Evolutionary conservation across 2,329 filamentous ascomycete genomes (phyloP).

Genomic region (Calonectria montana): DNA sequence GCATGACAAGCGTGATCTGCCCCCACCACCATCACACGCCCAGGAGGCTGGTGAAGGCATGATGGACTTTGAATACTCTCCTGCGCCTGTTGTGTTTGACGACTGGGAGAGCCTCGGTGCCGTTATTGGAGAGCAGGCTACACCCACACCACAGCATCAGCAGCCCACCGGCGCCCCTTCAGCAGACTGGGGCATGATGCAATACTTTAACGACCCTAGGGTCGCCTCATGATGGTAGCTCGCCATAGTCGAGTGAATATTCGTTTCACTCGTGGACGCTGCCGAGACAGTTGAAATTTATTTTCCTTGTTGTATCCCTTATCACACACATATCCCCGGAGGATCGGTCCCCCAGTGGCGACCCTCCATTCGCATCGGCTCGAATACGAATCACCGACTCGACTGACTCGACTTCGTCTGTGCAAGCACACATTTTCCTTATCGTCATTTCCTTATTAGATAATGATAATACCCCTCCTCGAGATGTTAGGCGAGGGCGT

Average conservation of each 20-base stretch:
- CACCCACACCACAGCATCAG: slow-evolving; percentile 37
- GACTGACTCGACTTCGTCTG: slow-evolving; percentile 21
- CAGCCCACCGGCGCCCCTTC: slow-evolving; percentile 31
- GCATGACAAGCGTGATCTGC: slow-evolving; percentile 52
- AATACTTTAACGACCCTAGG: slow-evolving; percentile 48
- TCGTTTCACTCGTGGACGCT: slow-evolving; percentile 32
- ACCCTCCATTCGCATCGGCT: slow-evolving; percentile 33
- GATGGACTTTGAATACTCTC: slow-evolving; percentile 59
- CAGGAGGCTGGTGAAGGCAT: slow-evolving; percentile 44
- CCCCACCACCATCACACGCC: slow-evolving; percentile 44
- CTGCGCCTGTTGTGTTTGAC: slow-evolving; percentile 52
- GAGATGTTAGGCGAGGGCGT: slow-evolving; percentile 44
- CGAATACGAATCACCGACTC: slow-evolving; percentile 23
- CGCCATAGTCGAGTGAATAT: slow-evolving; percentile 13
- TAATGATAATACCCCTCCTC: slow-evolving; percentile 50
- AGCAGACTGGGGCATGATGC: slow-evolving; percentile 49
- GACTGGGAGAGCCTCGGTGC: slow-evolving; percentile 56
- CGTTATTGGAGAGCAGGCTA: slow-evolving; percentile 46
- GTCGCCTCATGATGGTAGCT: slow-evolving; percentile 44
- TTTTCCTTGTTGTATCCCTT: slow-evolving; percentile 17
- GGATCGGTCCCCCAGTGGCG: slow-evolving; percentile 18
- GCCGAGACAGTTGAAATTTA: slow-evolving; percentile 29
- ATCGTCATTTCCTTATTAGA: slow-evolving; percentile 40
- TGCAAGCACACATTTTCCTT: slow-evolving; percentile 33
- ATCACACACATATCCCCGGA: background rate